Conservation (phyloP, 2,329 filamentous ascomycete genomes). For the Venturia asperata region DNA sequence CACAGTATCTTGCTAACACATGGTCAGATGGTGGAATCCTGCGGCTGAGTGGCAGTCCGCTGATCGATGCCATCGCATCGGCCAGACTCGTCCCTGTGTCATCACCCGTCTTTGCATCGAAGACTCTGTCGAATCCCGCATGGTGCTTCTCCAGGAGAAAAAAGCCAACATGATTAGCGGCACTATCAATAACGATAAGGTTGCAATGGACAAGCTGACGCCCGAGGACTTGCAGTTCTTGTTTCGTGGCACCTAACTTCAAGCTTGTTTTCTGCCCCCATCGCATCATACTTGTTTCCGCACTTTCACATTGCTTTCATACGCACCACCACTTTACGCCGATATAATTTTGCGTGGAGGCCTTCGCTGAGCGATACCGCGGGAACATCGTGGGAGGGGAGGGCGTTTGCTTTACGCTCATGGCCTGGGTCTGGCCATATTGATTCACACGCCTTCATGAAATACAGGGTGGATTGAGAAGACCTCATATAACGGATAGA, state of each 20-base stretch:
- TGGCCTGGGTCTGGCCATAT: background rate
- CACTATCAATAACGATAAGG: conserved; percentile 88
- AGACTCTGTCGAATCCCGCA: conserved; percentile 91
- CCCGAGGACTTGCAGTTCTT: conserved; percentile 93
- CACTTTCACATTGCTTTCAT: background rate
- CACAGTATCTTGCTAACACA: conserved; percentile 26
- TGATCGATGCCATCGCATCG: conserved; percentile 79
- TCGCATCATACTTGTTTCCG: background rate
- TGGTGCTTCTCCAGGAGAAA: conserved; percentile 95
- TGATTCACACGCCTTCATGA: background rate
- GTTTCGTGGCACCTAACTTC: conserved; percentile 63
- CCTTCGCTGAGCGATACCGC: background rate
- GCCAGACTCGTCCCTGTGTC: conserved; percentile 85
- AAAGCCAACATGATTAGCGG: conserved; percentile 97
- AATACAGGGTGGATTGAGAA: background rate
- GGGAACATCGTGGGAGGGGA: background rate
- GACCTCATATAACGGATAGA: background rate
- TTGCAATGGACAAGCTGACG: conserved; percentile 84
- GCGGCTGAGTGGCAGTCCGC: conserved; percentile 99
- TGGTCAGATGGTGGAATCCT: conserved; percentile 90
- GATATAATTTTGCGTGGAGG: background rate
- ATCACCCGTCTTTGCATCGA: conserved; percentile 95
- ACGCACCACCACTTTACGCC: background rate
- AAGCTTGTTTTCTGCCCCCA: background rate
- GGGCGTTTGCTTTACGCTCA: background rate